Base-by-base conservation (phyloP, 2,329 filamentous ascomycete species). In the Aspergillus novofumigatus region DNA sequence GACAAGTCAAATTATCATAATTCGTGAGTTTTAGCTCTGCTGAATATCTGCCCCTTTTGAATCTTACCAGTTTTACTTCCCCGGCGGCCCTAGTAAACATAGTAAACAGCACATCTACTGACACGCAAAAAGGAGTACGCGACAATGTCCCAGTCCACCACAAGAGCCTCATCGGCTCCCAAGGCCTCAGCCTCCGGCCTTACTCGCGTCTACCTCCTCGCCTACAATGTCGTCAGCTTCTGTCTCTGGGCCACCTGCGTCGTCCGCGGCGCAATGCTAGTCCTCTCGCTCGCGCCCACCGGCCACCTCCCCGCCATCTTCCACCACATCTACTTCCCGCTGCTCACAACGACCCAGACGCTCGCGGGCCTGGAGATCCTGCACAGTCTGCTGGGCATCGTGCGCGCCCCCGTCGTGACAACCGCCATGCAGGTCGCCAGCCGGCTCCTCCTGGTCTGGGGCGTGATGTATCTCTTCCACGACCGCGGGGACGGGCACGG, bases 391-490 rank as follows among this genome's bases (percentile, higher is more conserved):
- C 74, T 90, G 35, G 90, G 92, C 57, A 73, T 97, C 68, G 93
- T 99, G 53, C 86, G 93, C 68, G 88, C 93, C 1, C 92, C 93
- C 1, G 74, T 97, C 67, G 65, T 88, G 66, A 97, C 94, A 4
- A 97, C 94, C 5, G 75, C 84, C 41, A 92, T 96, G 86, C 94
- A 99, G 76, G 92, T 97, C 61, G 83, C 89, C 23, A 91, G 86
- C 57, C 91, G 94, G 53, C 84, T 96, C 67, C 84, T 96, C 62
- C 87, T 97, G 63, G 90, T 97, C 65, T 97, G 92, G 91, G 87
- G 84, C 65, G 82, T 97, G 61, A 86, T 91, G 69, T 82, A 86
- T 70, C 80, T 82, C 44, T 96, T 93, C 78, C 90, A 89, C 9
- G 76, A 80, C 55, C 82, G 88, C 53, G 85, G 63, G 83, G 82